Evolutionary conservation across 2,329 filamentous ascomycete genomes (phyloP).

Genomic region (Aureobasidium namibiae): DNA sequence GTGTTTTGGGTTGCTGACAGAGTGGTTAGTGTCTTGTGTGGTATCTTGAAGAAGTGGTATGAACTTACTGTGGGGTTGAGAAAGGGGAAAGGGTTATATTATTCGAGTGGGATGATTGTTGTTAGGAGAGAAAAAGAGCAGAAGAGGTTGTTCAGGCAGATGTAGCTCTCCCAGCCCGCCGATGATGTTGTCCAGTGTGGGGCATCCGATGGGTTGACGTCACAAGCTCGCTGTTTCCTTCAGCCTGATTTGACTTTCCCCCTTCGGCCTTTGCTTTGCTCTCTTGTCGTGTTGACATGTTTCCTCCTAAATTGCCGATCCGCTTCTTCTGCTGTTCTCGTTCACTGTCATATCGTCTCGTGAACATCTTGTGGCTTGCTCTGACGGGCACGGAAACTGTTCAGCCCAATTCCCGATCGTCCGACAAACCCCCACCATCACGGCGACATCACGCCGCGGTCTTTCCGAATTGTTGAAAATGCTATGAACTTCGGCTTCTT

Average conservation of each 20-base stretch:
- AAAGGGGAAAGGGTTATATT: not conserved
- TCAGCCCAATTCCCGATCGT: not conserved
- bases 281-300: not conserved
- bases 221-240: conserved; percentile 1
- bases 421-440: not conserved
- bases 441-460: conserved; percentile 2
- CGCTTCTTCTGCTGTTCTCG: not conserved
- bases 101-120: conserved; percentile 8
- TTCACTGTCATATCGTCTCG: not conserved
- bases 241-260: conserved; percentile 8
- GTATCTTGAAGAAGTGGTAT: too few species aligned
- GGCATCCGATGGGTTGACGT: conserved; percentile 8
- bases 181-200: conserved; percentile 10
- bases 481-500: not conserved
- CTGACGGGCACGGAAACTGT: not conserved
- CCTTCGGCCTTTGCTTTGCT: not conserved
- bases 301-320: not conserved
- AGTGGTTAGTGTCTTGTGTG: not conserved
- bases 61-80: not conserved
- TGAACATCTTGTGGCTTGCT: not conserved
- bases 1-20: not conserved
- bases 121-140: conserved; percentile 4
- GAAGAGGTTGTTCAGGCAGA: conserved; percentile 7
- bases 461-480: not conserved
- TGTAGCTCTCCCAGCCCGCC: not conserved